Base-by-base conservation (phyloP, 495 filamentous ascomycete genomes). In the Penicillium manginii region DNA sequence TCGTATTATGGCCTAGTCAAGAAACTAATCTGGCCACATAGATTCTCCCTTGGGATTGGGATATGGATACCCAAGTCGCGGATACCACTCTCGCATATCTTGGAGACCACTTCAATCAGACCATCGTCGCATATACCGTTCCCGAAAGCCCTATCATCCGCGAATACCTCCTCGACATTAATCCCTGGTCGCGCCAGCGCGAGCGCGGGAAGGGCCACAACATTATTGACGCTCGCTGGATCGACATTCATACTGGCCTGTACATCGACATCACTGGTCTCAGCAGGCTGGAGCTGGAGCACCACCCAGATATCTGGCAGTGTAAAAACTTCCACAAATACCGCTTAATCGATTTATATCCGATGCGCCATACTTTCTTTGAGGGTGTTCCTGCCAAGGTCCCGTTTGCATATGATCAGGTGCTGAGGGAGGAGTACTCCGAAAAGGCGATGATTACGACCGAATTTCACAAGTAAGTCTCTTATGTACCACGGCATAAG, bases 201-300 rank as follows among this genome's bases (percentile, higher is more conserved):
- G 78, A 79, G 17, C 77, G 86, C 31, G 87, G 88, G 14, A 78
- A 84, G 60, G 91, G 91, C 2, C 66, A 77, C 50, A 96, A 96
- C 64, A 81, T 94, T 33, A 96, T 96, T 65, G 91, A 94, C 72
- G 91, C 90, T 37, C 78, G 91, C 18, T 96, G 89, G 89, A 86
- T 96, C 60, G 91, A 96, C 71, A 78, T 82, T 19, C 70, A 74
- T 49, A 94, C 86, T 58, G 91, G 91, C 8, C 76, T 93, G 54
- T 96, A 88, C 77, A 88, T 96, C 67, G 91, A 96, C 66, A 91
- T 96, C 68, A 96, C 91, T n/a, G 91, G 84, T 22, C 70, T 94
- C 23, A 83, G 83, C 42, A 86, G 90, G 68, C 82, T 87, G n/a
- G 77, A 91, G 26, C 80, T 84, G 9, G 73, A 78, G 12, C 66